These are phyloP conservation scores for Geranium rotundifolium DNA, from an alignment of 345 rosid species.

Conservation along the genomic window DNA sequence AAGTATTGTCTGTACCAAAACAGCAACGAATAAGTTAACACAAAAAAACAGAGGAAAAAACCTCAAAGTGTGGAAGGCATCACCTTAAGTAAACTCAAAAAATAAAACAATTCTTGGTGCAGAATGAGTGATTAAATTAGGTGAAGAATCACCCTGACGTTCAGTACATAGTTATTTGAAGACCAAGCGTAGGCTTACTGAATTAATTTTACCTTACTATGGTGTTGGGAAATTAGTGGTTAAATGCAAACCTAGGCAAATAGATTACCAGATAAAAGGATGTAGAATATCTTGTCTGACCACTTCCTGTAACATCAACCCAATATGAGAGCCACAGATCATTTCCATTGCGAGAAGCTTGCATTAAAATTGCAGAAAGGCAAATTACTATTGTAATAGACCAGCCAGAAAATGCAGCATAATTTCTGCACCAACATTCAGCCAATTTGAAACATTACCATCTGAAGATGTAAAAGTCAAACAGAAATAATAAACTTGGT, in stretches of 20 bases:
- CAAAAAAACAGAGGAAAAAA: too few relatives aligned
- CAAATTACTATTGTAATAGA: slow-evolving; percentile 45
- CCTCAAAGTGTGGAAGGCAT: too few relatives aligned
- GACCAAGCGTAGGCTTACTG: too few relatives aligned
- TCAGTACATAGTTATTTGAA: too few relatives aligned
- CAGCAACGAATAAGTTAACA: neutral
- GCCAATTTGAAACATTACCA: neutral
- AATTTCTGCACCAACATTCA: slow-evolving; percentile 44
- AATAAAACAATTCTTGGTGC: too few relatives aligned
- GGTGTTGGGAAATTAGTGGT: neutral
- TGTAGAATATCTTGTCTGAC: slow-evolving; percentile 36
- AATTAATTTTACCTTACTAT: neutral
- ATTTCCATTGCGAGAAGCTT: slow-evolving; percentile 88
- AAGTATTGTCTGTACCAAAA: slow-evolving; percentile 49
- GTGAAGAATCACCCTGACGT: too few relatives aligned
- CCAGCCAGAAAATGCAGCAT: slow-evolving; percentile 75
- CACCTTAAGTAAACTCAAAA: too few relatives aligned
- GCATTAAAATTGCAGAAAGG: slow-evolving; percentile 79
- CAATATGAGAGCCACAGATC: slow-evolving; percentile 90
- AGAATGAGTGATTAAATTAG: too few relatives aligned
- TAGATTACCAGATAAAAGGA: slow-evolving; percentile 64
- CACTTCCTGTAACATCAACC: slow-evolving; percentile 65
- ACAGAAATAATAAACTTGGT: neutral
- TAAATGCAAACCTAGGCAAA: slow-evolving; percentile 4
- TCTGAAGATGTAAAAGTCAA: neutral